Evolutionary conservation across 2,329 filamentous ascomycete species (phyloP).

Genomic region (Scopulariopsis brevicaulis): DNA sequence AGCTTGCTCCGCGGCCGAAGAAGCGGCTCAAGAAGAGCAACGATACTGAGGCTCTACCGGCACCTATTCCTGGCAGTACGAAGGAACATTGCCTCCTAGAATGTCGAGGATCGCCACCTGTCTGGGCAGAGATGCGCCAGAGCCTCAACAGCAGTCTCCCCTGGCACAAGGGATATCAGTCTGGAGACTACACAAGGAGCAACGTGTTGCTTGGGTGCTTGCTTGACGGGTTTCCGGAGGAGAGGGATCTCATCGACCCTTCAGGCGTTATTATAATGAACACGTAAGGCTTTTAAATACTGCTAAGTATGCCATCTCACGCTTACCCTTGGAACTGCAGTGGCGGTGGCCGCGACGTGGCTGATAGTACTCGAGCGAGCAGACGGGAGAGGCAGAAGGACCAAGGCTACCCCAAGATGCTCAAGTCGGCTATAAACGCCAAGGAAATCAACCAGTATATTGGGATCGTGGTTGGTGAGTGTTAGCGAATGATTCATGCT

Average conservation of each 20-base stretch:
- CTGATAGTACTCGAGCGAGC: not conserved
- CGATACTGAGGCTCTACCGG: not conserved
- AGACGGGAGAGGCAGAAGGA: constrained; percentile 11
- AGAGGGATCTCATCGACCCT: constrained; percentile 32
- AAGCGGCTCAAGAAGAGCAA: not conserved
- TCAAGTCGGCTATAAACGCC: constrained; percentile 39
- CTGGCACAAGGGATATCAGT: constrained; percentile 51
- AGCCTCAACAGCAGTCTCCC: constrained; percentile 52
- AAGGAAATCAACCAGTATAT: constrained; percentile 24
- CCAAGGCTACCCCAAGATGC: constrained; percentile 4
- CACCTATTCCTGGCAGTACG: not conserved
- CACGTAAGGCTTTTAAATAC: constrained; percentile 31
- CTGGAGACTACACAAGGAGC: constrained; percentile 40
- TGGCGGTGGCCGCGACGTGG: constrained; percentile 5
- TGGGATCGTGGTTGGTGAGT: constrained; percentile 29
- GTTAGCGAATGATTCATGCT: not conserved
- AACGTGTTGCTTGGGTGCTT: constrained; percentile 44
- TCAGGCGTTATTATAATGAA: constrained; percentile 41
- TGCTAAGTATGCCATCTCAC: not conserved
- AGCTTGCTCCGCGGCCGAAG: not conserved
- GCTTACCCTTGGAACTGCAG: constrained; percentile 9
- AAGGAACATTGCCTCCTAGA: not conserved
- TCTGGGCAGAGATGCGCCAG: constrained; percentile 47
- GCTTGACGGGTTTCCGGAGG: constrained; percentile 40
- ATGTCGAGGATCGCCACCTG: constrained; percentile 13